These are phyloP conservation scores for Nicotiana obtusifolia DNA, from an alignment of 257 asterid species.

Conservation along the genomic window DNA sequence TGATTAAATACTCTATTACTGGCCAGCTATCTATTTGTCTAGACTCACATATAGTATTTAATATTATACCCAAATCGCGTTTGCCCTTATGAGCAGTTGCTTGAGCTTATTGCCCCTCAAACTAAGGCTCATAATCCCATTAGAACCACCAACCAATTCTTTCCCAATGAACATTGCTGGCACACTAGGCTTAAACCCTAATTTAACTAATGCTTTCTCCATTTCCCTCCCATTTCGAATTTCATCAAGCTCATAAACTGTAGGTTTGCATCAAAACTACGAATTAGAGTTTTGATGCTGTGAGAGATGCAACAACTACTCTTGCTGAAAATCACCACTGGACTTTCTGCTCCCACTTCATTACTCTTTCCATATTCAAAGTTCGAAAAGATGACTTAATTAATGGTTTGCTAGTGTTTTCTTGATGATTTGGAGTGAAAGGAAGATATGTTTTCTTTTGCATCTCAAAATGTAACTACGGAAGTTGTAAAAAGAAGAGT, in stretches of 20 bases:
- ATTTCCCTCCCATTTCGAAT: conserved; percentile 35
- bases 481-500: not conserved
- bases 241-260: conserved; percentile 37
- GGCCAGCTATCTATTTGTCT: not conserved
- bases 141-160: conserved; percentile 51
- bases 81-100: conserved; percentile 49
- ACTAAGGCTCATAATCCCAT: conserved; percentile 58
- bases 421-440: not conserved
- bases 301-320: conserved; percentile 56
- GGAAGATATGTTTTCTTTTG: not conserved
- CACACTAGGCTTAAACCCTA: conserved; percentile 48
- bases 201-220: conserved; percentile 37
- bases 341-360: conserved; percentile 28
- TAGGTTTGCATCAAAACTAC: conserved; percentile 57
- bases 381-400: not conserved
- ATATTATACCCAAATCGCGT: conserved; percentile 52
- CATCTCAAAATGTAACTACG: not conserved
- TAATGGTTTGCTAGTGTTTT: not conserved
- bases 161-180: conserved; percentile 65
- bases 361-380: conserved; percentile 33
- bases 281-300: conserved; percentile 31
- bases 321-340: conserved; percentile 64
- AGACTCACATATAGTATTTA: not conserved
- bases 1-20: not conserved
- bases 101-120: conserved; percentile 38